Evolutionary conservation across 2,329 filamentous ascomycete genomes (phyloP).

Genomic region (Aspergillus carbonarius): DNA sequence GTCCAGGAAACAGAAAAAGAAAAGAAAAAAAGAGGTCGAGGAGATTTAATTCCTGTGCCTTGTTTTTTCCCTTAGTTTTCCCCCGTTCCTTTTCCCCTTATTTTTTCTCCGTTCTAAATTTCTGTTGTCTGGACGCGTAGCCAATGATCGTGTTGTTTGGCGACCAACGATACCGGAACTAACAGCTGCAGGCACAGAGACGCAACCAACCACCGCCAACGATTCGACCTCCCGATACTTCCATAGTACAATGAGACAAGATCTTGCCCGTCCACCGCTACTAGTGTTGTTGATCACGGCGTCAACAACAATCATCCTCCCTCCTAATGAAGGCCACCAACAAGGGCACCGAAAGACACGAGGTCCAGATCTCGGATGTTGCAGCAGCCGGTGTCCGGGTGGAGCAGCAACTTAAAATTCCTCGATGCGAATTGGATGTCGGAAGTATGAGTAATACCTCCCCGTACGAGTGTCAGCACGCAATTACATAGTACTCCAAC

Average conservation of each 20-base stretch:
- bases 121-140: constrained; percentile 1
- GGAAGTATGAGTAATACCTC: not conserved
- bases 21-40: not conserved
- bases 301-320: not conserved
- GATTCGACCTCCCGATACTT: no score
- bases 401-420: constrained; percentile 12
- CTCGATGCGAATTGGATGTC: not conserved
- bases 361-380: constrained; percentile 22
- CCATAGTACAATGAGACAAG: no score
- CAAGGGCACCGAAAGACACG: constrained; percentile 3
- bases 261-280: not conserved
- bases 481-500: not conserved
- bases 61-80: not conserved
- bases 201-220: not conserved
- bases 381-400: constrained; percentile 19
- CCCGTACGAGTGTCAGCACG: not conserved
- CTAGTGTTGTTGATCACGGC: not conserved
- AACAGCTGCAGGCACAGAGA: not conserved
- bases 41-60: not conserved
- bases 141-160: not conserved
- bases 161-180: not conserved
- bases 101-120: not conserved
- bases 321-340: not conserved
- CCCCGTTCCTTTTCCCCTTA: not conserved
- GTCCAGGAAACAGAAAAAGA: not conserved